phyloP scores from a whole-genome alignment of 208 protist species.

The Leishmania aethiopica region DNA sequence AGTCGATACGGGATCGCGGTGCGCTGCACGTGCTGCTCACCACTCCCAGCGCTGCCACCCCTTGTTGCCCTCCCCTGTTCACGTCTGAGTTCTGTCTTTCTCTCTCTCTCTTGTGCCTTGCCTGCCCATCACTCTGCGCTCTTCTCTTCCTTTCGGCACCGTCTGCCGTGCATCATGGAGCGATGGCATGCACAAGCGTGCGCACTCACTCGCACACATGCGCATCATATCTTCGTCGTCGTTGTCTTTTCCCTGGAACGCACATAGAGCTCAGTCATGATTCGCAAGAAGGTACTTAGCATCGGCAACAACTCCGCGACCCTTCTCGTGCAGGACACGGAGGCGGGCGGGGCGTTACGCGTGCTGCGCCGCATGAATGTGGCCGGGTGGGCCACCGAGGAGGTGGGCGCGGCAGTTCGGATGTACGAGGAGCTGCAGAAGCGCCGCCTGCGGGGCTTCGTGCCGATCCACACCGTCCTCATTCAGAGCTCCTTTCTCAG shows the following conservation, averaged over 20 bases:
- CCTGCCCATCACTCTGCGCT: not conserved
- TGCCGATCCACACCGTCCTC: slow-evolving; percentile 57
- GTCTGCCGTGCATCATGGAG: not conserved
- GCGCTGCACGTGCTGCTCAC: not conserved
- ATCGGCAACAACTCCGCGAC: slow-evolving; percentile 72
- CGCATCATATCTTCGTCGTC: slow-evolving; percentile 7
- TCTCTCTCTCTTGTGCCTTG: not conserved
- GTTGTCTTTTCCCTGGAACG: not conserved
- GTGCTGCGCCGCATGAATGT: slow-evolving; percentile 79
- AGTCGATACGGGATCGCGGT: not conserved
- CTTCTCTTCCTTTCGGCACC: not conserved
- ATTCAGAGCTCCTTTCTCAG: slow-evolving; percentile 73
- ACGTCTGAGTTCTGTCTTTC: not conserved
- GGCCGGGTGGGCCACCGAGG: slow-evolving; percentile 39
- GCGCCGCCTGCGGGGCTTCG: slow-evolving; percentile 41
- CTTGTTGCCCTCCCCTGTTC: not conserved
- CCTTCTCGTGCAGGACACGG: slow-evolving; percentile 78
- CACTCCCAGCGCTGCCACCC: not conserved
- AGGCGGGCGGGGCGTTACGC: slow-evolving; percentile 48
- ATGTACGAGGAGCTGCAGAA: slow-evolving; percentile 48
- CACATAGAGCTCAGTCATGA: slow-evolving; percentile 42
- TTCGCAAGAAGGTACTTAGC: slow-evolving; percentile 82
- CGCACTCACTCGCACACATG: not conserved
- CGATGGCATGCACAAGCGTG: not conserved
- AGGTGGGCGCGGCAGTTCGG: slow-evolving; percentile 33